Evolutionary conservation across 805 yeast species (phyloP).

Genomic region (Monosporozyma siamensis): DNA sequence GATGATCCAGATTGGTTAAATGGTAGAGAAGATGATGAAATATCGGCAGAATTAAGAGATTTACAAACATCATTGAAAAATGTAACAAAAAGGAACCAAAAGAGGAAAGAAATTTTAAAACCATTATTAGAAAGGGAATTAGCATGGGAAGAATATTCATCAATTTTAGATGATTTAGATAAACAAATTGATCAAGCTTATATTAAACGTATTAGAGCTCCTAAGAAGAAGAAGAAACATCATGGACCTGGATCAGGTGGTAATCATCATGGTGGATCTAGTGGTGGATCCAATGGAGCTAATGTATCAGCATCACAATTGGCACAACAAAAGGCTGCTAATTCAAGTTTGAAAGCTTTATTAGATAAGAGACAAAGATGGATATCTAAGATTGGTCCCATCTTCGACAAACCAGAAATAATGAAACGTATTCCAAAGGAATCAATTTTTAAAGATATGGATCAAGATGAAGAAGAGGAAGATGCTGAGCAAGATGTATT

Average conservation of each 20-base stretch:
- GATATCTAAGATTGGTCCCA: conserved; percentile 82
- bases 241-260: conserved; percentile 9
- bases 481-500: conserved; percentile 20
- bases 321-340: conserved; percentile 60
- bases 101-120: conserved; percentile 52
- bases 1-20: conserved; percentile 53
- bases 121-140: conserved; percentile 79
- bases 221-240: conserved; percentile 40
- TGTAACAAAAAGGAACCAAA: conserved; percentile 54
- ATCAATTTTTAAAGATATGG: conserved; percentile 41
- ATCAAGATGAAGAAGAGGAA: conserved; percentile 33
- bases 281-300: conserved; percentile 7
- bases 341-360: conserved; percentile 66
- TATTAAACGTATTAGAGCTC: conserved; percentile 66
- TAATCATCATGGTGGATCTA: conserved; percentile 7
- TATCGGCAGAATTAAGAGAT: conserved; percentile 69
- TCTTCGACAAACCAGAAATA: conserved; percentile 55
- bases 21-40: conserved; percentile 87
- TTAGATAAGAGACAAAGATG: conserved; percentile 82
- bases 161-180: conserved; percentile 86
- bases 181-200: conserved; percentile 96
- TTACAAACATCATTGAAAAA: conserved; percentile 60
- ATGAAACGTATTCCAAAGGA: conserved; percentile 71
- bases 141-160: conserved; percentile 90
- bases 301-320: conserved; percentile 30